A percentile compares a stretch with the other conserved stretches of the same genome.
Conservation (phyloP, 345 rosid genomes). For the Linum lewisii region DNA sequence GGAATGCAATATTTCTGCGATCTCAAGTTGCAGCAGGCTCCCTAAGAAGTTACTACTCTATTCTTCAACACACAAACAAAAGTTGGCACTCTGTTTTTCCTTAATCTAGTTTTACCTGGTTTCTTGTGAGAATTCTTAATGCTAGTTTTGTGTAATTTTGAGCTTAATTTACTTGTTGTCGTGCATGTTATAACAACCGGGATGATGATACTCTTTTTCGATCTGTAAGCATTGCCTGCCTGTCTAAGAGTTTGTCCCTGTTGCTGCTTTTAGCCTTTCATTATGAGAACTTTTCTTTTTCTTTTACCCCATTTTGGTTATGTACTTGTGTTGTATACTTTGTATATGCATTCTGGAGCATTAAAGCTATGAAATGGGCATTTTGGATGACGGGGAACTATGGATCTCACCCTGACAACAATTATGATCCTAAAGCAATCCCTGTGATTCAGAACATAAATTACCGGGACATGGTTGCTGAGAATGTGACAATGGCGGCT, state of each 20-base stretch:
- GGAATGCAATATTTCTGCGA: neutral
- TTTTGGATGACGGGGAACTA: constrained; percentile 29
- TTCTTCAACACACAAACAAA: too few species aligned
- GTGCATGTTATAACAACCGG: neutral
- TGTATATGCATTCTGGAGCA: too few species aligned
- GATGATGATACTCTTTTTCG: neutral
- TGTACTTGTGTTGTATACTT: too few species aligned
- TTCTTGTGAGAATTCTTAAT: neutral
- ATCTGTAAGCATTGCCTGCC: too few species aligned
- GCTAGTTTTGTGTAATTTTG: neutral
- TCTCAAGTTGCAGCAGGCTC: neutral
- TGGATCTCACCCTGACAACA: constrained; percentile 29
- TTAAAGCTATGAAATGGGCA: constrained; percentile 19
- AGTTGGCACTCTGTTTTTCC: neutral
- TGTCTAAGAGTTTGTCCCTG: too few species aligned
- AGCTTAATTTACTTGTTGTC: neutral
- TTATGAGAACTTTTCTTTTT: too few species aligned
- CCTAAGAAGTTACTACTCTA: neutral
- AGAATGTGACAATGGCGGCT: constrained; percentile 23
- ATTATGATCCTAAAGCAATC: constrained; percentile 23
- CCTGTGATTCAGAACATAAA: constrained; percentile 21
- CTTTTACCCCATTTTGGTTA: too few species aligned
- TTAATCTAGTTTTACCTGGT: neutral
- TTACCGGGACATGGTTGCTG: constrained; percentile 20
- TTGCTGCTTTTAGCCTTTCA: neutral